Percentiles rank a stretch among this genome's conserved stretches.
Evolutionary conservation across 371 early-diverging fungal species (phyloP).

Genomic region (Nosema bombycis): DNA sequence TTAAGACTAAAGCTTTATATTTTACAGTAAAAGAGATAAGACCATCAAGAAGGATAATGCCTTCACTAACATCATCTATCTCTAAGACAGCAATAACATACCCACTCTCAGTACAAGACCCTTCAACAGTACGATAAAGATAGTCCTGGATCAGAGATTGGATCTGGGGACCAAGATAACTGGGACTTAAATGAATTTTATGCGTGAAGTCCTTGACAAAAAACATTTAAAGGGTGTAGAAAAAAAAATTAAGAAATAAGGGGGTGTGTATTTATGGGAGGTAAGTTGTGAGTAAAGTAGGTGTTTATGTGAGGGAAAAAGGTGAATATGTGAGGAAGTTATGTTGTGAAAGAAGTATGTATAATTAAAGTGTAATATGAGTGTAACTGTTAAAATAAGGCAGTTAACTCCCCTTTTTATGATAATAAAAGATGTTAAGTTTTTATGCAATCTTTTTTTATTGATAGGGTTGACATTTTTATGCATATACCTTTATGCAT

Average conservation of each 20-base stretch:
- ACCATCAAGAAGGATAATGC: slow-evolving; percentile 67
- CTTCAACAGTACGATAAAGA: slow-evolving; percentile 60
- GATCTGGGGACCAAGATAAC: slow-evolving; percentile 58
- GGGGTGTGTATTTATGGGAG: too few species aligned
- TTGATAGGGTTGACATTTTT: too few species aligned
- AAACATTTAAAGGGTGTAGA: slow-evolving; percentile 59
- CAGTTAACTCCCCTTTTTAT: too few species aligned
- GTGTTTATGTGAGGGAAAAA: too few species aligned
- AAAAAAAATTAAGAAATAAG: slow-evolving; percentile 39
- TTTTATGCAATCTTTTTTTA: too few species aligned
- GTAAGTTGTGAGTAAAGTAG: too few species aligned
- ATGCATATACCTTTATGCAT: too few species aligned
- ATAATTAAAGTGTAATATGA: too few species aligned
- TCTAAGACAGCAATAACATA: slow-evolving; percentile 60
- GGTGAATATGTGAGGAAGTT: too few species aligned
- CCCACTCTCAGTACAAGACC: slow-evolving; percentile 61
- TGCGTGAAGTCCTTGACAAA: slow-evolving; percentile 59
- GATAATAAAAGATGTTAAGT: too few species aligned
- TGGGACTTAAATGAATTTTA: slow-evolving; percentile 57
- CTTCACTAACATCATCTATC: slow-evolving; percentile 58
- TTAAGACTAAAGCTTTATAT: slow-evolving; percentile 90
- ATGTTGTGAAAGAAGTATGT: too few species aligned
- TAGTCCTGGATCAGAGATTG: slow-evolving; percentile 57
- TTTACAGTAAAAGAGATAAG: slow-evolving; percentile 80
- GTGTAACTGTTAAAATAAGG: too few species aligned